phyloP scores from a whole-genome alignment of 305 asterid species.

The Fraxinus sp. region DNA sequence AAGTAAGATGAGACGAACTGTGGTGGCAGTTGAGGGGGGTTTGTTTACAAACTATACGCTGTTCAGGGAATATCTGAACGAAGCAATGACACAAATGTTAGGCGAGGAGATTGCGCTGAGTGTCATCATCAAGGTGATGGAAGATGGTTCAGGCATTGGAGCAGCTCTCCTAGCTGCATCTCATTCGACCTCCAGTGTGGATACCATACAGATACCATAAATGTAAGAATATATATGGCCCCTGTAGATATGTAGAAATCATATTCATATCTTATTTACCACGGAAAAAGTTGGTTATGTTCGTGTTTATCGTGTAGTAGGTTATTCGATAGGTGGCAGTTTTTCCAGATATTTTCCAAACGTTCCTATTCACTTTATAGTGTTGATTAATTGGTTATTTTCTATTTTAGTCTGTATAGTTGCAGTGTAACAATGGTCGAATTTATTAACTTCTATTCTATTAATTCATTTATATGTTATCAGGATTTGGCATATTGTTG shows the following conservation, averaged over 20 bases:
- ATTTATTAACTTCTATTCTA: slow-evolving; percentile 9
- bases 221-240: slow-evolving; percentile 26
- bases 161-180: slow-evolving; percentile 89
- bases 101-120: slow-evolving; percentile 64
- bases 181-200: slow-evolving; percentile 41
- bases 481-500: neutral
- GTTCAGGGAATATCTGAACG: slow-evolving; percentile 71
- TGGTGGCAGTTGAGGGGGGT: slow-evolving; percentile 80
- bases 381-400: neutral
- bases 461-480: slow-evolving; percentile 13
- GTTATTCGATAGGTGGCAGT: slow-evolving; percentile 20
- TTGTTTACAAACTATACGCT: slow-evolving; percentile 60
- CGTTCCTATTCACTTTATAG: neutral
- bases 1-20: slow-evolving; percentile 55
- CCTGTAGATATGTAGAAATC: slow-evolving; percentile 41
- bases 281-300: slow-evolving; percentile 30
- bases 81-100: slow-evolving; percentile 63
- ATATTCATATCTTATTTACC: neutral
- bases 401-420: neutral
- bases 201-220: slow-evolving; percentile 35
- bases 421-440: neutral
- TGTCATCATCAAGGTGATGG: slow-evolving; percentile 52
- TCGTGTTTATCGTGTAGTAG: slow-evolving; percentile 26
- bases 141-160: slow-evolving; percentile 85
- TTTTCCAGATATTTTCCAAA: neutral